Conservation (phyloP, 768 basidiomycete genomes). For the Hirschioporus abietinus region DNA sequence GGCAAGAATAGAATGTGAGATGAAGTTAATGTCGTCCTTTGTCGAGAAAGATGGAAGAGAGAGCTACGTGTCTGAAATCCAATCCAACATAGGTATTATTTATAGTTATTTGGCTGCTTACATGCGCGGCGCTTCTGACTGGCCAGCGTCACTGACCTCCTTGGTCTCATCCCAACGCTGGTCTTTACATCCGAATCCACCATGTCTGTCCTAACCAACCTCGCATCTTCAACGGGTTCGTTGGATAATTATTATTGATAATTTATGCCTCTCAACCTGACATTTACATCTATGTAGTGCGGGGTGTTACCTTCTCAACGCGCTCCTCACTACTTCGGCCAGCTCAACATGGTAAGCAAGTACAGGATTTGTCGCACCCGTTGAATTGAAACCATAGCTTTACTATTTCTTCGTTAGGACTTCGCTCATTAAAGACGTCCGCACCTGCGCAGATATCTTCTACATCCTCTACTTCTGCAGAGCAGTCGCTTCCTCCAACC, state of each 20-base stretch:
- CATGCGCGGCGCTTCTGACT: not conserved
- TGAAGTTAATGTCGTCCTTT: not conserved
- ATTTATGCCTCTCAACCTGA: not conserved
- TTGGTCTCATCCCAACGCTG: no score
- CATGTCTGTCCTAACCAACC: not conserved
- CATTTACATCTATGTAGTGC: not conserved
- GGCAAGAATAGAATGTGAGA: not conserved
- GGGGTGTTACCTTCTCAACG: not conserved
- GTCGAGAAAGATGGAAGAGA: not conserved
- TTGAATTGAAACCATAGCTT: not conserved
- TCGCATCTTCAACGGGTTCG: not conserved
- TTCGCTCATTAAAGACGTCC: not conserved
- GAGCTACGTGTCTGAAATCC: not conserved
- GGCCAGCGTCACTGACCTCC: not conserved
- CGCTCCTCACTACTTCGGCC: not conserved
- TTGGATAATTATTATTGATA: not conserved
- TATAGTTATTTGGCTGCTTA: not conserved
- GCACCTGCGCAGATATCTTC: not conserved
- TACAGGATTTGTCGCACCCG: not conserved
- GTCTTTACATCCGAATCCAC: not conserved
- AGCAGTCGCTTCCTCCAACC: not conserved
- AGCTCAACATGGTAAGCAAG: not conserved
- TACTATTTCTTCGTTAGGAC: not conserved
- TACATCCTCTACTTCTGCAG: not conserved
- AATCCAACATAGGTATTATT: not conserved